phyloP scores from a whole-genome alignment of 257 asterid species.

The Forsythia viridissima region DNA sequence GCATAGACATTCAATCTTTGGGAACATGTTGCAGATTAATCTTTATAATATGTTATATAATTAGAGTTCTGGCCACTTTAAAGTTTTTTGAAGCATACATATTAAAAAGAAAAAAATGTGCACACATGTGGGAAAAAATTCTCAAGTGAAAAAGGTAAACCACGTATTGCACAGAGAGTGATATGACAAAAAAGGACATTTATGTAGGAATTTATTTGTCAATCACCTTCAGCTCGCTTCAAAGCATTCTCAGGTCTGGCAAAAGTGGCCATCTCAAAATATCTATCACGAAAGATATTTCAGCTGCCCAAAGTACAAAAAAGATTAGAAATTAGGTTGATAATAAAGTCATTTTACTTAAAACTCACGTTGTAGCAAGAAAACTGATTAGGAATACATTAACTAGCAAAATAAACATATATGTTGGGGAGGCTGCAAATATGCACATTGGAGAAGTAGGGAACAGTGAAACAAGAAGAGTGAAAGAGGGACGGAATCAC shows the following conservation, averaged over 20 bases:
- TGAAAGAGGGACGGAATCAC: too few species aligned
- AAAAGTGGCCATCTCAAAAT: constrained; percentile 43
- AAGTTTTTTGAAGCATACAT: neutral
- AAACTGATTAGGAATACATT: too few species aligned
- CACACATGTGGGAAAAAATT: neutral
- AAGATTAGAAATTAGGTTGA: neutral
- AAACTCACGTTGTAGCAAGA: too few species aligned
- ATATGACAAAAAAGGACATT: neutral
- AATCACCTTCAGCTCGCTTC: constrained; percentile 59
- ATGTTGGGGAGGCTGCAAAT: too few species aligned
- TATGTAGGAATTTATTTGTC: neutral
- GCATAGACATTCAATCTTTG: neutral
- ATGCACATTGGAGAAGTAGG: too few species aligned
- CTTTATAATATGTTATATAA: neutral
- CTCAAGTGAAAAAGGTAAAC: neutral
- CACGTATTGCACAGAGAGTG: neutral
- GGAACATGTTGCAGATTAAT: neutral
- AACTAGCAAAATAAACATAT: too few species aligned
- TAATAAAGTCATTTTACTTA: too few species aligned
- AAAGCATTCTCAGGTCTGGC: constrained; percentile 61
- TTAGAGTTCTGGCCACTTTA: neutral
- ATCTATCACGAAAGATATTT: neutral
- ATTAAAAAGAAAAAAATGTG: neutral
- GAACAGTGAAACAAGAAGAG: too few species aligned
- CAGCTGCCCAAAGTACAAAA: constrained; percentile 19